Evolutionary conservation across 2,329 filamentous ascomycete species (phyloP).

Genomic region (Cladophialophora psammophila): DNA sequence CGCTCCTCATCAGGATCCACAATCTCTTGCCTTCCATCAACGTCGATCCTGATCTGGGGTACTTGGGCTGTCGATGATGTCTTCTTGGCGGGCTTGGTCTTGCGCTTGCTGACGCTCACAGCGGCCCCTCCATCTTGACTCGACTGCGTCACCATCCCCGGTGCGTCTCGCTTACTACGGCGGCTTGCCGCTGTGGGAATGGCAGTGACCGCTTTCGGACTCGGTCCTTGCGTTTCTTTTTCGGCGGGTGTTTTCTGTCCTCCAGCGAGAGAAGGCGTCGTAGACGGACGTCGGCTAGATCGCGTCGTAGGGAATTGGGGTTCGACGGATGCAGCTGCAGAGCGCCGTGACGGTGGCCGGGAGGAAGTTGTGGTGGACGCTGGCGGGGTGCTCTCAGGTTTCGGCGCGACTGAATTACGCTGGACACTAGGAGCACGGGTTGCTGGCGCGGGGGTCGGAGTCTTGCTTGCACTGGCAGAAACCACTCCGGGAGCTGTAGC

Average conservation of each 20-base stretch:
- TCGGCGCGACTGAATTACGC: conserved; percentile 37
- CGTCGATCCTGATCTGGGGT: conserved; percentile 52
- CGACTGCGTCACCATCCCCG: conserved; percentile 63
- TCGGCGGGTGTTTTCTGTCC: conserved; percentile 47
- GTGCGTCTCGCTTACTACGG: conserved; percentile 66
- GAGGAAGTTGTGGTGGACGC: conserved; percentile 39
- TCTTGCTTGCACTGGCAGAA: conserved; percentile 16
- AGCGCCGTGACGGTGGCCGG: conserved; percentile 41
- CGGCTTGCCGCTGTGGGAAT: conserved; percentile 49
- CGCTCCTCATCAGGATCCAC: conserved; percentile 68
- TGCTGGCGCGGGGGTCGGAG: conserved; percentile 34
- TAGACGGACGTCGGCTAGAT: conserved; percentile 32
- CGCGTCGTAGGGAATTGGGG: conserved; percentile 25
- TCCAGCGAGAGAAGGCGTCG: conserved; percentile 36
- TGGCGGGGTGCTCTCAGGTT: conserved; percentile 39
- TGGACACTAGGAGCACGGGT: conserved; percentile 35
- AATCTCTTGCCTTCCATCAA: conserved; percentile 57
- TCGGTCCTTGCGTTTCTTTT: conserved; percentile 44
- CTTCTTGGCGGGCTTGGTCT: conserved; percentile 59
- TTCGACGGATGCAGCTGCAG: conserved; percentile 36
- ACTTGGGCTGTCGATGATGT: conserved; percentile 38
- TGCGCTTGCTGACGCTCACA: conserved; percentile 67
- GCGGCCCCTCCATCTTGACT: conserved; percentile 67
- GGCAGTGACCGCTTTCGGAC: conserved; percentile 43
- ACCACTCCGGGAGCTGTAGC: conserved; percentile 8